A percentile compares a stretch with the other conserved stretches of the same genome.
Evolutionary conservation across 2,329 filamentous ascomycete genomes (phyloP).

Genomic region (Boeremia lycopersici): DNA sequence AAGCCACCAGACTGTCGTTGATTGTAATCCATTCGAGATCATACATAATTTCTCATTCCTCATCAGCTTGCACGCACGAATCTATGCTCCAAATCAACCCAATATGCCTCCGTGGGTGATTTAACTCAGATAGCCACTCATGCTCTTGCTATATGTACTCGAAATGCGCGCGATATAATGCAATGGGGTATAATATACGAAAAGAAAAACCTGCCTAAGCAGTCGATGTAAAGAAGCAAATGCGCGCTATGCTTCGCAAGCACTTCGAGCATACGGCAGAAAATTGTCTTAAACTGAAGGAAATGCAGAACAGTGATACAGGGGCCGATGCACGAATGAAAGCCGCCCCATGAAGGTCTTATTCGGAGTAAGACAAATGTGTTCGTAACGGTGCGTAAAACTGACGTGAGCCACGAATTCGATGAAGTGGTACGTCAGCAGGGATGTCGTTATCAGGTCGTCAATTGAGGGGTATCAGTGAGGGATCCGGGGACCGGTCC

Average conservation of each 20-base stretch:
- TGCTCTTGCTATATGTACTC: slow-evolving; percentile 13
- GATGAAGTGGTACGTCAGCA: slow-evolving; percentile 3
- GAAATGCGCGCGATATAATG: slow-evolving; percentile 2
- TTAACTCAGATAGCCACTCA: slow-evolving; percentile 1
- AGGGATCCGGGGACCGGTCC: slow-evolving; percentile 12
- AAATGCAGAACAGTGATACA: neutral
- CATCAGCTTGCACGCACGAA: slow-evolving; percentile 5
- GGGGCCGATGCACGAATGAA: slow-evolving; percentile 8
- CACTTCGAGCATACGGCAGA: neutral
- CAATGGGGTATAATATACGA: slow-evolving; percentile 11
- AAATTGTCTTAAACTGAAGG: neutral
- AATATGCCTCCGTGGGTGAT: neutral
- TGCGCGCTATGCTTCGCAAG: neutral
- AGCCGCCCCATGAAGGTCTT: neutral
- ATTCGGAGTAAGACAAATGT: neutral
- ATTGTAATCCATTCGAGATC: neutral
- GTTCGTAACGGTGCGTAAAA: slow-evolving; percentile 5
- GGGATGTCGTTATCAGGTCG: slow-evolving; percentile 12
- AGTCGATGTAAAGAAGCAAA: too few species aligned
- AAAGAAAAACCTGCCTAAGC: neutral
- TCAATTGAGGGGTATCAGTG: slow-evolving; percentile 1
- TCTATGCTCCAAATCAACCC: slow-evolving; percentile 13
- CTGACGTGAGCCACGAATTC: neutral
- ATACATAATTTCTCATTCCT: slow-evolving; percentile 5
- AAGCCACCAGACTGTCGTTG: neutral